These are phyloP conservation scores for Irpex lacteus DNA, from an alignment of 1,284 basidiomycete genomes.

Conservation along the genomic window DNA sequence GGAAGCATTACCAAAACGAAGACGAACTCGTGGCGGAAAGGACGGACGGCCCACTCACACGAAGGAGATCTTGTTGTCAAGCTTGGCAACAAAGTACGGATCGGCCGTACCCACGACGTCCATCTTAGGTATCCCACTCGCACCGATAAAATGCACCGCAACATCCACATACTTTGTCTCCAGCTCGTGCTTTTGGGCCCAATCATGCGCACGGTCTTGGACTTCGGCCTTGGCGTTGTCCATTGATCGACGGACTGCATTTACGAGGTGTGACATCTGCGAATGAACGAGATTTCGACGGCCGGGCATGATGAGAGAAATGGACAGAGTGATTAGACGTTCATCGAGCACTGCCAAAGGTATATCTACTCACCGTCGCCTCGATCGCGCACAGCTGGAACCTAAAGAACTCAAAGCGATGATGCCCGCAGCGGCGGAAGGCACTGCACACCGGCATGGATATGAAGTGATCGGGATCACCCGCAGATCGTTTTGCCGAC, in stretches of 20 bases:
- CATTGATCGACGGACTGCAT: slow-evolving; percentile 12
- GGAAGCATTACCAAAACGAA: background rate
- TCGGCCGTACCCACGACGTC: slow-evolving; percentile 66
- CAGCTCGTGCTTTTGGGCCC: slow-evolving; percentile 11
- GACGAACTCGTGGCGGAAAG: background rate
- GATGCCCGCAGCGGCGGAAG: background rate
- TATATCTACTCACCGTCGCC: background rate
- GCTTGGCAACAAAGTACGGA: slow-evolving; percentile 67
- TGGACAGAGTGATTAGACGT: background rate
- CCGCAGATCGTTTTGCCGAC: no score
- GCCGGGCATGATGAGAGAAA: slow-evolving; percentile 14
- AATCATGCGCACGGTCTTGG: slow-evolving; percentile 10
- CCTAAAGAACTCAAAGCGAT: background rate
- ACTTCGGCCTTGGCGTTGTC: slow-evolving; percentile 14
- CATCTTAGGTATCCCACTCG: slow-evolving; percentile 64
- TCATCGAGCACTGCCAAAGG: background rate
- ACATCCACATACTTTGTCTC: slow-evolving; percentile 42
- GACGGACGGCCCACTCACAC: slow-evolving; percentile 38
- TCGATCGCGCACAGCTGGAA: background rate
- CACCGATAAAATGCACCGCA: slow-evolving; percentile 66
- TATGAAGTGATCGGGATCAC: no score
- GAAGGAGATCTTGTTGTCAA: slow-evolving; percentile 60
- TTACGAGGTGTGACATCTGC: slow-evolving; percentile 15
- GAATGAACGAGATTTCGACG: slow-evolving; percentile 13
- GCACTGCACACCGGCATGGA: background rate